phyloP scores from a whole-genome alignment of 2,329 filamentous ascomycete species.

The Metarhizium humberi region DNA sequence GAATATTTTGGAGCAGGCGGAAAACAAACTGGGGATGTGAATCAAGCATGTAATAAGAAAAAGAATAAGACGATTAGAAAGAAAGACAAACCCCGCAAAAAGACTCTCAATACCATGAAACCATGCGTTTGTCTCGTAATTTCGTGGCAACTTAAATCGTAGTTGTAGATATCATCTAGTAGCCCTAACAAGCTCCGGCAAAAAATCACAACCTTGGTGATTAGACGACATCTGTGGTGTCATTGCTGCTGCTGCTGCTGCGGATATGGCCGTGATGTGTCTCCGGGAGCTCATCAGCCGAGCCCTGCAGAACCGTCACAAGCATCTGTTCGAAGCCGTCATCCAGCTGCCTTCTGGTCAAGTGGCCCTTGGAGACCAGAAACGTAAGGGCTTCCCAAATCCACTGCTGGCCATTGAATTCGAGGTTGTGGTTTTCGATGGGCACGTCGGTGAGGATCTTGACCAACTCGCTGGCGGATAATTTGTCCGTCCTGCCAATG shows the following conservation, averaged over 20 bases:
- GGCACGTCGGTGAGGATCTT: slow-evolving; percentile 6
- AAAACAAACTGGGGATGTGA: background rate
- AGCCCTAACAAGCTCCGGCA: background rate
- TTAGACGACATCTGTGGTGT: background rate
- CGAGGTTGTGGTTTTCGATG: slow-evolving; percentile 6
- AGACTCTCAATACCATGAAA: background rate
- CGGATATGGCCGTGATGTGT: background rate
- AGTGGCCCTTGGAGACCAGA: slow-evolving; percentile 3
- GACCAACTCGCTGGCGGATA: slow-evolving; percentile 3
- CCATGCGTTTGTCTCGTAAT: background rate
- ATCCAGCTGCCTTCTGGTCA: slow-evolving; percentile 6
- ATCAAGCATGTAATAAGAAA: background rate
- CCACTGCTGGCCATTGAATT: slow-evolving; percentile 10
- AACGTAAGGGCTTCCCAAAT: slow-evolving; percentile 6
- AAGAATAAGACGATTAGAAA: background rate
- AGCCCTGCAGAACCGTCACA: slow-evolving; percentile 9
- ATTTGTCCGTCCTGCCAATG: slow-evolving; percentile 6
- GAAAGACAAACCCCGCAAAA: background rate
- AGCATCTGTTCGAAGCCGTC: slow-evolving; percentile 9
- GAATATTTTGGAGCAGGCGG: background rate
- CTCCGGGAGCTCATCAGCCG: slow-evolving; percentile 7
- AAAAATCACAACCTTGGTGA: background rate
- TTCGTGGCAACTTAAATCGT: background rate
- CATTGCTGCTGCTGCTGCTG: background rate
- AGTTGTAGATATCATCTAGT: background rate